Percentiles rank a stretch among this genome's conserved stretches.
Conservation (phyloP, 345 rosid genomes). For the Brassica incana region DNA sequence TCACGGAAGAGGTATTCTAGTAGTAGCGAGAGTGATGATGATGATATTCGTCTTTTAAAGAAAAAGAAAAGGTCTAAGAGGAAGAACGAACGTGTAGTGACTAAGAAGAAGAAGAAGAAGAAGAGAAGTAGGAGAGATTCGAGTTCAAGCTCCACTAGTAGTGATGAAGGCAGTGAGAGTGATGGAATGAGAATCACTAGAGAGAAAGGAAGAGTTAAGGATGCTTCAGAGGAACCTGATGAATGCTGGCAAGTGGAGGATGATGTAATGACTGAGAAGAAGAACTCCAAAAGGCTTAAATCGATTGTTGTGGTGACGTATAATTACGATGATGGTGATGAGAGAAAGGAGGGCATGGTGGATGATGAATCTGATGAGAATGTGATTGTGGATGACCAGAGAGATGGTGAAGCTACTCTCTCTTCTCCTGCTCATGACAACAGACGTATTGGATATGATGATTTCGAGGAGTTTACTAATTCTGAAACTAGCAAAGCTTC, state of each 20-base stretch:
- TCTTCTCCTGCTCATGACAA: conserved; percentile 28
- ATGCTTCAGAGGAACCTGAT: conserved; percentile 37
- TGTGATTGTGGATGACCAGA: conserved; percentile 24
- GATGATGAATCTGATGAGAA: conserved; percentile 25
- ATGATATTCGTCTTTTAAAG: conserved; percentile 28
- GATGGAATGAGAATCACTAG: conserved; percentile 44
- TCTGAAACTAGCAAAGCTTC: conserved; percentile 37
- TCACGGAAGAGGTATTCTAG: conserved; percentile 47
- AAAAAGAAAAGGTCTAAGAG: conserved; percentile 51
- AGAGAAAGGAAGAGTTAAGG: conserved; percentile 30
- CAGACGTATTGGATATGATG: conserved; percentile 31
- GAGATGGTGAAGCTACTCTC: conserved; percentile 37
- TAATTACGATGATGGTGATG: conserved; percentile 41
- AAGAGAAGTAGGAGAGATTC: conserved; percentile 49
- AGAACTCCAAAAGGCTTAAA: conserved; percentile 49
- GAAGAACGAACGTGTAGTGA: conserved; percentile 31
- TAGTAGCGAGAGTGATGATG: conserved; percentile 40
- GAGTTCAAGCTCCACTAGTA: conserved; percentile 46
- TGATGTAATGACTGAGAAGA: conserved; percentile 37
- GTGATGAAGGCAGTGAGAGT: conserved; percentile 42
- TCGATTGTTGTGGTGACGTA: conserved; percentile 54
- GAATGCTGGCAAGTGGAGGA: conserved; percentile 42
- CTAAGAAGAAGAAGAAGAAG: conserved; percentile 42
- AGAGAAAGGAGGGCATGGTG: conserved; percentile 51
- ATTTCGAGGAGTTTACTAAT: conserved; percentile 11